phyloP scores from a whole-genome alignment of 495 filamentous ascomycete genomes.

The Lepraria neglecta region DNA sequence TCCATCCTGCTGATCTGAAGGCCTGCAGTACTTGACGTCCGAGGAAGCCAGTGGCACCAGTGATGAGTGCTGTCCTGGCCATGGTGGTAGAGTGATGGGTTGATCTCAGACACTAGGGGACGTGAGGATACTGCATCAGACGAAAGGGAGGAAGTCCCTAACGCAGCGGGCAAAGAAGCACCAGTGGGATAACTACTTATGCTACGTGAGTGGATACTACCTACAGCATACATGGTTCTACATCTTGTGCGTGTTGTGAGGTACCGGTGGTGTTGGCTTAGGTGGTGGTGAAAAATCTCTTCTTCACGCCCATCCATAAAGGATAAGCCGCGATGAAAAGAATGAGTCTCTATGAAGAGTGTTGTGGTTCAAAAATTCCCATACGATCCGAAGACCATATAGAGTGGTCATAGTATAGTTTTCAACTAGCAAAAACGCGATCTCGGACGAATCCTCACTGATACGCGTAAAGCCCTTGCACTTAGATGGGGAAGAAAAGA shows the following conservation, averaged over 20 bases:
- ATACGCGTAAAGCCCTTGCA: conserved; percentile 43
- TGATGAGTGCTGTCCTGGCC: conserved; percentile 65
- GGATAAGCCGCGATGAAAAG: conserved; percentile 37
- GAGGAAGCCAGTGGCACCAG: conserved; percentile 78
- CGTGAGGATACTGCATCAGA: too few species aligned
- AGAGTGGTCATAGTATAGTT: conserved; percentile 50
- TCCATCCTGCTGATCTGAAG: conserved; percentile 64
- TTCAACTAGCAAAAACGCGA: conserved; percentile 54
- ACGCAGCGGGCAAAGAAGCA: too few species aligned
- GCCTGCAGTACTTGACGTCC: conserved; percentile 72
- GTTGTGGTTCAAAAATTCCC: conserved; percentile 41
- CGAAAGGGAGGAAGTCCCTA: too few species aligned
- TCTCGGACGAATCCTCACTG: conserved; percentile 53
- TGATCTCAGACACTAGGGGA: too few species aligned
- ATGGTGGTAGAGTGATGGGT: conserved; percentile 35
- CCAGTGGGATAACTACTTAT: too few species aligned
- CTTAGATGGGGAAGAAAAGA: conserved; percentile 26
- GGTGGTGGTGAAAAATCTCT: conserved; percentile 24
- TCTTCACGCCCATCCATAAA: conserved; percentile 32
- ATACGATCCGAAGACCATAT: conserved; percentile 42
- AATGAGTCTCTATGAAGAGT: conserved; percentile 7
- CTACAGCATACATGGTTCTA: not conserved
- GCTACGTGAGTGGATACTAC: not conserved
- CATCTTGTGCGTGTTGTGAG: not conserved
- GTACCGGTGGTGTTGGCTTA: not conserved